phyloP scores from a whole-genome alignment of 768 basidiomycete genomes.

The Ramaria rubella region DNA sequence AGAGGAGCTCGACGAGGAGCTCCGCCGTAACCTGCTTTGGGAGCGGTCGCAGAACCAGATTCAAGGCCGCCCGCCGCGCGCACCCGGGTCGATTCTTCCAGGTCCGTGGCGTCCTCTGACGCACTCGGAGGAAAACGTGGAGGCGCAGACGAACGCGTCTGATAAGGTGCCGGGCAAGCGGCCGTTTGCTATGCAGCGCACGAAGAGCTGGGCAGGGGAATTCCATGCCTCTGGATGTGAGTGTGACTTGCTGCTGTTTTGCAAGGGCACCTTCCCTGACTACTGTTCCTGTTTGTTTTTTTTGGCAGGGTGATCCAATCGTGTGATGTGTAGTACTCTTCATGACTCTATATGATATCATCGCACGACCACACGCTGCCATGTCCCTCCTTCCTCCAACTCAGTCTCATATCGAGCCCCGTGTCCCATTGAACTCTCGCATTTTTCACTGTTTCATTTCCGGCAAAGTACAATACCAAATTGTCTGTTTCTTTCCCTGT shows the following conservation, averaged over 20 bases:
- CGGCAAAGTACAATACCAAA: neutral
- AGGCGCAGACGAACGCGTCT: neutral
- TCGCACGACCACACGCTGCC: neutral
- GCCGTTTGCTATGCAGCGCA: constrained; percentile 46
- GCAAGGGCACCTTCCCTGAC: neutral
- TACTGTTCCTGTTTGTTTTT: neutral
- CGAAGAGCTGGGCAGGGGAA: constrained; percentile 63
- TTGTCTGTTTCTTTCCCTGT: neutral
- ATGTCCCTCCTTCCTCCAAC: neutral
- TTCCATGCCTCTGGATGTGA: constrained; percentile 56
- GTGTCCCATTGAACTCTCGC: neutral
- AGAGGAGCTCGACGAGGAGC: constrained; percentile 78
- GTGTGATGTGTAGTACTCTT: too few relatives aligned
- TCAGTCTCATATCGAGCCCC: neutral
- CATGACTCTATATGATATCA: neutral
- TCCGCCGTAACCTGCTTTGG: constrained; percentile 78
- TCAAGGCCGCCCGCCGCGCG: constrained; percentile 4
- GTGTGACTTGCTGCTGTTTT: neutral
- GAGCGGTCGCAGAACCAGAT: constrained; percentile 31
- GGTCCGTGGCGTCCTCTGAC: constrained; percentile 6
- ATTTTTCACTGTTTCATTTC: neutral
- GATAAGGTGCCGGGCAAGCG: constrained; percentile 1
- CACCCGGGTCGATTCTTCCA: constrained; percentile 1
- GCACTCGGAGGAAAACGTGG: neutral
- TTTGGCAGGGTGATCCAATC: neutral